Evolutionary conservation across 768 basidiomycete genomes (phyloP).

Genomic region (Tephrocybe sp.): DNA sequence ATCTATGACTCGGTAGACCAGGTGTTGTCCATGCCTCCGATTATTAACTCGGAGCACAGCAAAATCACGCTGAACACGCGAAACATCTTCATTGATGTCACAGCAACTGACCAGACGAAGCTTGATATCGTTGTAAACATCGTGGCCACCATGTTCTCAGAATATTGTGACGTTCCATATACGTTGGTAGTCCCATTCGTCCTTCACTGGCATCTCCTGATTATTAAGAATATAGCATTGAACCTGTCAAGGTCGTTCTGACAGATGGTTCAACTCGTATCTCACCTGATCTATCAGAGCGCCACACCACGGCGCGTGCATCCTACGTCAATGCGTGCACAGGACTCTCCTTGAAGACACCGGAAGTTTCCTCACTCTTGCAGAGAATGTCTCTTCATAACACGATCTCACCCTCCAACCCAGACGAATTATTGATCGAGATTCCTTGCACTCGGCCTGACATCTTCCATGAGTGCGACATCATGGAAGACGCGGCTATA

Average conservation of each 20-base stretch:
- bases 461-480: constrained; percentile 96
- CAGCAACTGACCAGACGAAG: constrained; percentile 96
- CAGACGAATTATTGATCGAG: constrained; percentile 71
- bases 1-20: constrained; percentile 89
- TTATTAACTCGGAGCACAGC: constrained; percentile 96
- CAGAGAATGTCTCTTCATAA: constrained; percentile 80
- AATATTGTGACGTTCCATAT: constrained; percentile 91
- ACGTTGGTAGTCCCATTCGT: constrained; percentile 56
- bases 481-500: constrained; percentile 98
- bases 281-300: constrained; percentile 79
- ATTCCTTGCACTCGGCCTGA: constrained; percentile 97
- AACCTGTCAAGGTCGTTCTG: constrained; percentile 84
- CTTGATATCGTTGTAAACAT: constrained; percentile 95
- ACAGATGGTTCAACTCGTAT: constrained; percentile 76
- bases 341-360: constrained; percentile 68
- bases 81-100: constrained; percentile 96
- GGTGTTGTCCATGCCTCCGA: constrained; percentile 96
- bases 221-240: constrained; percentile 59
- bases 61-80: constrained; percentile 93
- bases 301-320: constrained; percentile 69
- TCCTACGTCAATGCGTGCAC: constrained; percentile 97
- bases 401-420: constrained; percentile 47
- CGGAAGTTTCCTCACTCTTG: constrained; percentile 71
- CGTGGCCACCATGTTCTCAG: constrained; percentile 95
- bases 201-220: constrained; percentile 1